Conservation (phyloP, 768 basidiomycete genomes). For the Pleurotus giganteus region DNA sequence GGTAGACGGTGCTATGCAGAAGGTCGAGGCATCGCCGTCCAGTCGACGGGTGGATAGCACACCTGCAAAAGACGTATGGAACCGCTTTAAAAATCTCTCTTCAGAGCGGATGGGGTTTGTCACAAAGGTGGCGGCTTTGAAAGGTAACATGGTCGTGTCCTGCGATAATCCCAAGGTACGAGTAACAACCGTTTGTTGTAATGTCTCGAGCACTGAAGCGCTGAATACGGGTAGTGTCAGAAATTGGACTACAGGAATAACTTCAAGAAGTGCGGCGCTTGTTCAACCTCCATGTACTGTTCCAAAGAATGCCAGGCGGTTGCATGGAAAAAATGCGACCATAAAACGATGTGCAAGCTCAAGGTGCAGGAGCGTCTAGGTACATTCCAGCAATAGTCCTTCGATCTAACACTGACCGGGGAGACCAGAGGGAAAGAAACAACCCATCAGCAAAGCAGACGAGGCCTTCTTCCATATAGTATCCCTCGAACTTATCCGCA, state of each 20-base stretch:
- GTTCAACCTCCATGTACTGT: slow-evolving; percentile 34
- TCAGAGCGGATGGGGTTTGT: slow-evolving; percentile 24
- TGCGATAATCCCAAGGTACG: slow-evolving; percentile 36
- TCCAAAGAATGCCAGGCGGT: slow-evolving; percentile 35
- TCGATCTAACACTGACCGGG: neutral
- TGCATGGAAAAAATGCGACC: slow-evolving; percentile 35
- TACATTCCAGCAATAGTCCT: slow-evolving; percentile 10
- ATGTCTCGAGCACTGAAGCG: too few species aligned
- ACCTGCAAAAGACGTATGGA: slow-evolving; percentile 23
- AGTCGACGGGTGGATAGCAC: slow-evolving; percentile 17
- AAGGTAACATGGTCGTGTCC: slow-evolving; percentile 24
- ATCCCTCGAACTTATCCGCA: slow-evolving; percentile 30
- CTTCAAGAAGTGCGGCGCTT: slow-evolving; percentile 31
- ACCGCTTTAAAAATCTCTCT: slow-evolving; percentile 23
- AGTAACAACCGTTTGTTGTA: too few species aligned
- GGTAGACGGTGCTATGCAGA: slow-evolving; percentile 25
- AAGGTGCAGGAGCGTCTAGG: slow-evolving; percentile 35
- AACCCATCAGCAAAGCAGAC: slow-evolving; percentile 31
- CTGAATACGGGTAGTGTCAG: too few species aligned
- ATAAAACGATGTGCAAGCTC: slow-evolving; percentile 33
- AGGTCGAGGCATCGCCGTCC: slow-evolving; percentile 21
- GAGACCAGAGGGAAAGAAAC: slow-evolving; percentile 27
- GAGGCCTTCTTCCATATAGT: slow-evolving; percentile 32
- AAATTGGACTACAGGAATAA: slow-evolving; percentile 31
- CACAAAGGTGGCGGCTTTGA: slow-evolving; percentile 22